phyloP scores from a whole-genome alignment of 768 basidiomycete species.

The Antrodiella citrinella region DNA sequence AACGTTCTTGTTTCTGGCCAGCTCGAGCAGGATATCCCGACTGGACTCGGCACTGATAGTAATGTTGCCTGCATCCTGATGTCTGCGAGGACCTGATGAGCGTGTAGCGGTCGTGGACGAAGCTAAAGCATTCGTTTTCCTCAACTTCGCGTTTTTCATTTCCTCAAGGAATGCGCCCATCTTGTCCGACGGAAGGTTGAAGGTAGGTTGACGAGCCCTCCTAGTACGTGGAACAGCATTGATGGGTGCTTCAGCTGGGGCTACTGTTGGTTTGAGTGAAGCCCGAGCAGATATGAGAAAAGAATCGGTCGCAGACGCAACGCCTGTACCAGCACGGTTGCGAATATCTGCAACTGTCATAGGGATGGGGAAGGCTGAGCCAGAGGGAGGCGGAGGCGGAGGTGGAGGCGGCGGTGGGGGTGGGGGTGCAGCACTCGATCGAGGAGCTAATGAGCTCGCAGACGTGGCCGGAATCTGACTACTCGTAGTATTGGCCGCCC shows the following conservation, averaged over 20 bases:
- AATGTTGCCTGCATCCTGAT: neutral
- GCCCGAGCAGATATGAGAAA: slow-evolving; percentile 58
- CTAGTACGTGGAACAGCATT: slow-evolving; percentile 32
- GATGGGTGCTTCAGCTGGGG: slow-evolving; percentile 62
- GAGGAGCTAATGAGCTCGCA: too few species aligned
- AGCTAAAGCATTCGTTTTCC: slow-evolving; percentile 26
- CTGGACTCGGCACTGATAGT: neutral
- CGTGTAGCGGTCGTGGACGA: neutral
- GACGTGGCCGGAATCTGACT: too few species aligned
- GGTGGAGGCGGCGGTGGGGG: slow-evolving; percentile 36
- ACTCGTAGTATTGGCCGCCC: too few species aligned
- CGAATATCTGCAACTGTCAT: slow-evolving; percentile 9
- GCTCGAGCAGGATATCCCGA: neutral
- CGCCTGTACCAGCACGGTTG: neutral
- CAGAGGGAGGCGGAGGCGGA: slow-evolving; percentile 14
- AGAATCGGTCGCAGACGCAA: slow-evolving; percentile 20
- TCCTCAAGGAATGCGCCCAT: slow-evolving; percentile 78
- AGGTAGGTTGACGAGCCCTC: slow-evolving; percentile 53
- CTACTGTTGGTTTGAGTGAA: slow-evolving; percentile 47
- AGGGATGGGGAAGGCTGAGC: slow-evolving; percentile 7
- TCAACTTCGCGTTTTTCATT: slow-evolving; percentile 66
- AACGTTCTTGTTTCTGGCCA: neutral
- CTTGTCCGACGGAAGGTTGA: slow-evolving; percentile 72
- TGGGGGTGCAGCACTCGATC: too few species aligned
- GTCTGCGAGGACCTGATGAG: neutral